Evolutionary conservation across 306 rosid genomes (phyloP), one percentile per base, ranked within the genome.

Genomic region (Lathyrus sativus): DNA sequence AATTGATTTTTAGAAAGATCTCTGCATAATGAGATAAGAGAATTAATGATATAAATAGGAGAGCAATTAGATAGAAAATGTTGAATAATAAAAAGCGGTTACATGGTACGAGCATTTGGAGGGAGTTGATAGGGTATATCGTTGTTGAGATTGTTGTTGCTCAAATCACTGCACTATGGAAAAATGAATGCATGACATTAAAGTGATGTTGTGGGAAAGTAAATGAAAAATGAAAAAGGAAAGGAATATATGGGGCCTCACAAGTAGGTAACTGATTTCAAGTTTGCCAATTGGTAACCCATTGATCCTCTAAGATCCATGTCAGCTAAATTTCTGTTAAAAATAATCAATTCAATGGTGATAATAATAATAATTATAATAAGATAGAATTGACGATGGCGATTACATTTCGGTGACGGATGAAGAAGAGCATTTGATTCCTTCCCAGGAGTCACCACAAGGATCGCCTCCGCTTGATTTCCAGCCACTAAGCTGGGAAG

Each of bases 41-140:
- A 50, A 18, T 50, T 2, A 2, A 18, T 14, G 9, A 45, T 9
- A 14, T n/a, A n/a, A 0, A 45, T 45, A n/a, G 6, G 12, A 67
- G 11, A 11, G 41, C 68, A 67, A 63, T 42, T 9, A 58, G 58
- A 7, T 41, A 60, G 28, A 75, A 26, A 26, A 26, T 26, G 29
- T 26, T 24, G 26, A 24, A 26, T 4, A 26, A 26, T 26, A 26
- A 26, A 26, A 26, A 26, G 29, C 29, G 29, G 4, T 26, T 88
- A 92, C 96, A 89, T 68, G 78, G 73, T 15, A 55, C 49, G 82
- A 42, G 82, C 82, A 39, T 86, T 92, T 11, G 98, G 98, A 48
- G 98, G 98, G 75, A 92, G 88, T 70, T 92, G 98, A 76, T 90
- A 90, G 4, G 96, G 98, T 72, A 92, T 80, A 12, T 88, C 90